Base-by-base conservation (phyloP, 345 rosid genomes). In the Gossypium thurberi region DNA sequence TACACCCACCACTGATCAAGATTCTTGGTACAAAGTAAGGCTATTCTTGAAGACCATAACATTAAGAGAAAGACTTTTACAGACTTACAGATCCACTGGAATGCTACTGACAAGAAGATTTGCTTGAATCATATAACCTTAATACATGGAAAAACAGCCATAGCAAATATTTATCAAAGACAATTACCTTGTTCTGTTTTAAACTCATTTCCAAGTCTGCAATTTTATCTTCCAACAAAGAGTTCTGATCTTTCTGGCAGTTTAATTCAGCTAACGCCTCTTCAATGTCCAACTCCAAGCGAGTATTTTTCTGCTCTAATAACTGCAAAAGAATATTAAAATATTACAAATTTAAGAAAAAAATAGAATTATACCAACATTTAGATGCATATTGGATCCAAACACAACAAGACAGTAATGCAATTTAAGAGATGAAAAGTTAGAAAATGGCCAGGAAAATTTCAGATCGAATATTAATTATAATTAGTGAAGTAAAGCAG, bases 221-320 rank as follows among this genome's bases (percentile, higher is more conserved):
- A 72, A 86, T 78, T 78, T 83, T 84, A 66, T 85, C 86, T 78
- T 18, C 74, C 87, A 89, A 62, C 65, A 84, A 64, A 75, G 74
- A 75, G 40, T 82, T 87, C 12, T 88, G 85, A 73, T 86, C 88
- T 77, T 88, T 89, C 61, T 86, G 87, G 73, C n/a, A 14, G 43
- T 88, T 85, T 81, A 92, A 73, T 69, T 88, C 87, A 57, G 79
- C 80, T 62, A 81, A 61, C 18, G 84, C 57, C 47, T 87, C 84
- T 81, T 89, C 82, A 81, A 85, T 76, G 80, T 85, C 82, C 74
- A 76, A 70, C 67, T 83, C 83, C 77, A 90, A 81, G 74, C 73
- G 82, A 76, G 69, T 28, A 69, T 90, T 92, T 84, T 92, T 95
- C 84, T 85, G 85, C 87, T 85, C 92, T 77, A 94, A 75, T 59